These are phyloP conservation scores for Parietaria judaica DNA, from an alignment of 306 rosid genomes.

Conservation along the genomic window DNA sequence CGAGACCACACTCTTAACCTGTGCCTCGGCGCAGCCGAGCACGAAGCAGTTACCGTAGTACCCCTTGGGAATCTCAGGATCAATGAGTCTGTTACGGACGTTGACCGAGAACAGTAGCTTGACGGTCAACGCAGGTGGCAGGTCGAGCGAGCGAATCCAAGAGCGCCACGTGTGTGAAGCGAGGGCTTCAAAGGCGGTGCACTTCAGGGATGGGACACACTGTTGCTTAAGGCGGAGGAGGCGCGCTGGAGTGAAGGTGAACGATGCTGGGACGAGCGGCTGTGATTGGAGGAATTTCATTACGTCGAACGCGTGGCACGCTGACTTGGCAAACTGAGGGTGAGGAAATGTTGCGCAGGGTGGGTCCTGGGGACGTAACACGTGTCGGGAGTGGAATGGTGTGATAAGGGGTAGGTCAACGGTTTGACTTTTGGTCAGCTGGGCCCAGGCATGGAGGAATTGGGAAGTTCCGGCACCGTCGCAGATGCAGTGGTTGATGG, in stretches of 20 bases:
- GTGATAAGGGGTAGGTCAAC: slow-evolving; percentile 16
- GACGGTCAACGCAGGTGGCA: slow-evolving; percentile 23
- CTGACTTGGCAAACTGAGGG: slow-evolving; percentile 36
- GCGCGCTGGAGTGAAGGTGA: slow-evolving; percentile 37
- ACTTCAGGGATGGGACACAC: slow-evolving; percentile 50
- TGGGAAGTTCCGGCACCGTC: slow-evolving; percentile 84
- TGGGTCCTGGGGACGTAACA: slow-evolving; percentile 46
- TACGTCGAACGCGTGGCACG: slow-evolving; percentile 25
- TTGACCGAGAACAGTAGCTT: slow-evolving; percentile 78
- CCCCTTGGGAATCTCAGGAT: slow-evolving; percentile 38
- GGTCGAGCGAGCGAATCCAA: slow-evolving; percentile 53
- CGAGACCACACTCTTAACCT: slow-evolving; percentile 30
- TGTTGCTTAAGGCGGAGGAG: slow-evolving; percentile 49
- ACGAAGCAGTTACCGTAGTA: slow-evolving; percentile 75
- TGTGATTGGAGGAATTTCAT: slow-evolving; percentile 46
- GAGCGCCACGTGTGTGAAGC: slow-evolving; percentile 91
- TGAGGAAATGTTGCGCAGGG: slow-evolving; percentile 20
- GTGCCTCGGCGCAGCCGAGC: slow-evolving; percentile 53
- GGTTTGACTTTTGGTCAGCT: slow-evolving; percentile 21
- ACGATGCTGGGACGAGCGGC: slow-evolving; percentile 47
- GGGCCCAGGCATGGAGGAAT: slow-evolving; percentile 76
- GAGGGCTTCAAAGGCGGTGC: slow-evolving; percentile 63
- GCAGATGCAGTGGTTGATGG: slow-evolving; percentile 69
- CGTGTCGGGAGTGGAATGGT: slow-evolving; percentile 53
- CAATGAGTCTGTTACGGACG: slow-evolving; percentile 24